Evolutionary conservation across 768 basidiomycete genomes (phyloP).

Genomic region (Cantharellus anzutake): DNA sequence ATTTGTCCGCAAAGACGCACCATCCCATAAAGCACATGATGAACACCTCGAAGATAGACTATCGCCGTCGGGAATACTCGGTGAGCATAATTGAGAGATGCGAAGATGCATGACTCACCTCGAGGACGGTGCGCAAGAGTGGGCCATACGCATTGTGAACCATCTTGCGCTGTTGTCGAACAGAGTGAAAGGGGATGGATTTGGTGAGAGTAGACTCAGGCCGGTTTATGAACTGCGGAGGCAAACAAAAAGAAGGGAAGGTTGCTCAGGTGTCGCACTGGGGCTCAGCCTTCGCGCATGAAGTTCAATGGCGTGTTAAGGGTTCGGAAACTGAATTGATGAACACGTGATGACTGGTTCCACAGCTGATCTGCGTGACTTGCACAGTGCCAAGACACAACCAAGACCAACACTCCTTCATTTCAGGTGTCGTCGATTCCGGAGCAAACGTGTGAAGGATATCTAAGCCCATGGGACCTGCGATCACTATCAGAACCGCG

Average conservation of each 20-base stretch:
- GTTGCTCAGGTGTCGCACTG: neutral
- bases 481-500: too few species aligned
- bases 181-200: neutral
- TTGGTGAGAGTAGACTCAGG: neutral
- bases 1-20: neutral
- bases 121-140: neutral
- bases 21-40: slow-evolving; percentile 66
- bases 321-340: neutral
- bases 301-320: neutral
- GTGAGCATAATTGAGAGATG: neutral
- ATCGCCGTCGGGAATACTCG: neutral
- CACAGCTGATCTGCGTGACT: too few species aligned
- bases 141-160: neutral
- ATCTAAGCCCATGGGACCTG: too few species aligned
- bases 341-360: too few species aligned
- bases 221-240: neutral
- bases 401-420: too few species aligned
- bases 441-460: too few species aligned
- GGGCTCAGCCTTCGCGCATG: neutral
- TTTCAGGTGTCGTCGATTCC: too few species aligned
- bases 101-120: neutral
- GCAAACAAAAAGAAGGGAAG: neutral
- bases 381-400: too few species aligned
- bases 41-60: slow-evolving; percentile 86
- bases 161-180: neutral